phyloP scores from a whole-genome alignment of 139 green algal species.

The Tetradesmus lagerheimii region DNA sequence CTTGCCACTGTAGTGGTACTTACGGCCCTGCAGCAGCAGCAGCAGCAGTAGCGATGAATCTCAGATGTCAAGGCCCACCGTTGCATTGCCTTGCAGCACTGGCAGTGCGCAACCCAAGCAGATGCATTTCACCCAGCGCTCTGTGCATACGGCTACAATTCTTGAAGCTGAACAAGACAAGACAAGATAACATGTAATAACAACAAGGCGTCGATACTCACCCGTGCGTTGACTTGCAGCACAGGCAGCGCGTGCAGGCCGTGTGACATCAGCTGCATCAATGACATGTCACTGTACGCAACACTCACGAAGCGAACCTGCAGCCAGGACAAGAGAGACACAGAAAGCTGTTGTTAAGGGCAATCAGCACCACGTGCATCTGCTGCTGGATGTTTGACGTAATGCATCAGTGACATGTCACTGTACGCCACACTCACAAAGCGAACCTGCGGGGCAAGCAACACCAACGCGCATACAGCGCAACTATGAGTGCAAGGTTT shows the following conservation, averaged over 20 bases:
- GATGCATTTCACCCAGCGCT: neutral
- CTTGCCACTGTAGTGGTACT: slow-evolving; percentile 43
- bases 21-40: slow-evolving; percentile 11
- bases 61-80: too few species aligned
- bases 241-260: slow-evolving; percentile 41
- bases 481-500: too few species aligned
- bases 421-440: too few species aligned
- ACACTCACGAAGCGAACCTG: slow-evolving; percentile 38
- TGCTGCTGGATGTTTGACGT: too few species aligned
- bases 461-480: too few species aligned
- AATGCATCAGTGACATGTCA: too few species aligned
- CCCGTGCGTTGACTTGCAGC: slow-evolving; percentile 36
- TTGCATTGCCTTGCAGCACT: too few species aligned
- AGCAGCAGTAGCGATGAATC: neutral
- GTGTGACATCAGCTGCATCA: slow-evolving; percentile 33
- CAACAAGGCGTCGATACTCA: neutral
- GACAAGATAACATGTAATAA: neutral
- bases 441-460: too few species aligned
- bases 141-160: too few species aligned
- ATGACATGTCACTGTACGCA: slow-evolving; percentile 6
- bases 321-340: neutral
- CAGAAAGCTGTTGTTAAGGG: too few species aligned
- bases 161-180: neutral
- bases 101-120: neutral
- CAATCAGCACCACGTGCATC: too few species aligned